Conservation (phyloP, 495 filamentous ascomycete genomes). For the Wilcoxina mikolae region DNA sequence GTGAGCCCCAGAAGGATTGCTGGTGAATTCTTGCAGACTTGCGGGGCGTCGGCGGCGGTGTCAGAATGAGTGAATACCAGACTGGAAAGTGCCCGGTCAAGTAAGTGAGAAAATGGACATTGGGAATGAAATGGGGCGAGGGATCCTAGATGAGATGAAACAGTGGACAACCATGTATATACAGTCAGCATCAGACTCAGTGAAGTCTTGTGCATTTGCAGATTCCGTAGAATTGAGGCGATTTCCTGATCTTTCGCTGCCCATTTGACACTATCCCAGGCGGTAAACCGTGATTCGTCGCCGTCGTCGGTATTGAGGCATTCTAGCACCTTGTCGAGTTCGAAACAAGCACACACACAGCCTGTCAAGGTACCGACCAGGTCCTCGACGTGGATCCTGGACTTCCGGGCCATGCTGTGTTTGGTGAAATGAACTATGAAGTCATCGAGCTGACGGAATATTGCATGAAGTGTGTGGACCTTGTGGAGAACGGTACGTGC, state of each 20-base stretch:
- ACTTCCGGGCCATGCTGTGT: background rate
- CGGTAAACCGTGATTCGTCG: background rate
- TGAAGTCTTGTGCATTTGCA: background rate
- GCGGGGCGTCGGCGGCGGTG: background rate
- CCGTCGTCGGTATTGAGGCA: background rate
- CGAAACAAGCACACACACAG: constrained; percentile 7
- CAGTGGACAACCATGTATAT: constrained; percentile 1
- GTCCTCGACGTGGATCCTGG: constrained; percentile 8
- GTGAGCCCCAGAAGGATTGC: background rate
- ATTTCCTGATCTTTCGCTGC: background rate
- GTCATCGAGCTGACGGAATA: background rate
- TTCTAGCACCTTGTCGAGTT: constrained; percentile 3
- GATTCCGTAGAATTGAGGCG: background rate
- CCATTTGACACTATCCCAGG: background rate
- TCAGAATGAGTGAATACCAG: no score
- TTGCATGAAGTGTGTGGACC: background rate
- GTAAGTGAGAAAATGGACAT: no score
- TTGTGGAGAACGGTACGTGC: background rate
- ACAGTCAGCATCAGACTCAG: background rate
- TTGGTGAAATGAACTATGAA: background rate
- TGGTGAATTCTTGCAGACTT: background rate
- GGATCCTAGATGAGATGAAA: no score
- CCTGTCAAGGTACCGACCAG: constrained; percentile 1
- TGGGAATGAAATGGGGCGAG: no score
- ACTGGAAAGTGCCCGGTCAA: no score